Evolutionary conservation across 345 rosid species (phyloP).

Genomic region (Raphanus sativus): DNA sequence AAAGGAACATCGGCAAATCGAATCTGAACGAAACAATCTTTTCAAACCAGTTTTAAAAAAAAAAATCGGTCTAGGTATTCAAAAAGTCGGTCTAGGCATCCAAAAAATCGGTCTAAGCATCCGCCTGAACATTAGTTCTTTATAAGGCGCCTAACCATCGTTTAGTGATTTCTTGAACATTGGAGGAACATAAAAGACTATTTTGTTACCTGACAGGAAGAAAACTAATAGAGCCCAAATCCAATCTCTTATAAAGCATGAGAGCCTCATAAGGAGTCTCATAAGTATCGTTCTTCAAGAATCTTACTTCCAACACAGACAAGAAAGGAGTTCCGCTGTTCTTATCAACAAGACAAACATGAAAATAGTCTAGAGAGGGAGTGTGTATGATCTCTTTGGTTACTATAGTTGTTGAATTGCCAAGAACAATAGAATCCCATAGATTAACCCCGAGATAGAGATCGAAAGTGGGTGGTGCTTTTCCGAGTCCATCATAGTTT

Average conservation of each 20-base stretch:
- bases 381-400: neutral
- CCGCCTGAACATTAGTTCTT: too few species aligned
- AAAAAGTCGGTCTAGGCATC: too few species aligned
- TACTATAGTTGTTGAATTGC: neutral
- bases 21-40: too few species aligned
- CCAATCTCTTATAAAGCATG: neutral
- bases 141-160: too few species aligned
- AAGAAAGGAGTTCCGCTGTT: conserved; percentile 3
- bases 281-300: neutral
- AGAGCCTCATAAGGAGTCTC: conserved; percentile 1
- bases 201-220: neutral
- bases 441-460: neutral
- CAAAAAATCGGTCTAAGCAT: too few species aligned
- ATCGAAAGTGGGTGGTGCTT: neutral
- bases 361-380: neutral
- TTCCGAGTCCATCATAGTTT: neutral
- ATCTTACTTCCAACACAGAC: neutral
- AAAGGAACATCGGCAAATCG: too few species aligned
- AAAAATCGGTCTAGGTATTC: too few species aligned
- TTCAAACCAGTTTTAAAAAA: too few species aligned
- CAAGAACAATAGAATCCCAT: neutral
- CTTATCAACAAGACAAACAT: neutral
- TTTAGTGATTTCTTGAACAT: too few species aligned
- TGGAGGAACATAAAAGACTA: neutral
- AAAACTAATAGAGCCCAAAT: neutral